Evolutionary conservation across 768 basidiomycete species (phyloP), one percentile per base, ranked within the genome.

Genomic region (Paxillus involutus): DNA sequence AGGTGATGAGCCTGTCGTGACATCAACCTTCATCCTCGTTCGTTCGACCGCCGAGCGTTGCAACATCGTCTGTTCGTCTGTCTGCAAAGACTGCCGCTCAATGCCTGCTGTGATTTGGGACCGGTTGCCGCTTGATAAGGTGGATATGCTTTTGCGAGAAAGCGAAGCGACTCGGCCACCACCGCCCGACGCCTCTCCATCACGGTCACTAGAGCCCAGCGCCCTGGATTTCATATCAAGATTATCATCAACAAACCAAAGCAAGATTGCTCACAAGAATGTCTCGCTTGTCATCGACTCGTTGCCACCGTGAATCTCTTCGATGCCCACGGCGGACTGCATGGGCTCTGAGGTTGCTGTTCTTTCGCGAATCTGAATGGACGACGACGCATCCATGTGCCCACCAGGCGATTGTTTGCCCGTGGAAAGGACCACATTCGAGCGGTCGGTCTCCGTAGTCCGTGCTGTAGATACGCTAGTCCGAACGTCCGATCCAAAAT

Each of bases 261-360:
- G 3, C 7, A 19, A 44, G 2, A 35, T 16, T n/a, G 45, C 60
- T 61, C 40, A 61, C 59, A 6, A 9, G 13, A 14, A 35, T 35
- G 35, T 35, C 35, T 32, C 30, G 36, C n/a, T 14, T 21, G 14
- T 40, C 33, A 14, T n/a, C 3, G 14, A 11, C 43, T 26, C 24
- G 11, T 13, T 19, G 16, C 26, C 26, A 14, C 9, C 13, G 12
- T 26, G 24, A 6, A 17, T 29, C 3, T 45, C 29, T 32, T 32
- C 44, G 9, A 4, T 45, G 4, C 30, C 3, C 12, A 16, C 9
- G 14, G 30, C 17, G 17, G 17, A 10, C 30, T 32, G 7, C 8
- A 17, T 1, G 43, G 13, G 10, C 43, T 44, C 24, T 16, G 43
- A 29, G 8, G 29, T 29, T 24, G 30, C 30, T 32, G n/a, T 16